phyloP scores from a whole-genome alignment of 257 asterid species.

The Echites panduratus region DNA sequence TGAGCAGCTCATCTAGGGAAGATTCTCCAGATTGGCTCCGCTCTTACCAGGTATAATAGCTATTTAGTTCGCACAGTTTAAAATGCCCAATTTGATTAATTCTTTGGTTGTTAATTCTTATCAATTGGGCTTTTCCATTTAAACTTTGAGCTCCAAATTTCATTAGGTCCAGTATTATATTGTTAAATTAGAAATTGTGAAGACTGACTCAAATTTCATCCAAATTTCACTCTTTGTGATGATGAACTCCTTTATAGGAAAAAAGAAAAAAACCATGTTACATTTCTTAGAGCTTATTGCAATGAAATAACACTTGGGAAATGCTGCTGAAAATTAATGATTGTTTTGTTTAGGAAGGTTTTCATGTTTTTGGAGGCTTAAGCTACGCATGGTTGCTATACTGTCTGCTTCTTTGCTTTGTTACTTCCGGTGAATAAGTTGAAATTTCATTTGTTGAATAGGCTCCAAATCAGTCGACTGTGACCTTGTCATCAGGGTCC shows the following conservation, averaged over 20 bases:
- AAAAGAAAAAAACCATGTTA: not conserved
- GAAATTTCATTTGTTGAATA: constrained; percentile 17
- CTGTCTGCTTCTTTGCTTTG: constrained; percentile 2
- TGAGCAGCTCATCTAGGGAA: constrained; percentile 51
- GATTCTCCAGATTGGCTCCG: constrained; percentile 92
- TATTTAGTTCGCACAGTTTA: not conserved
- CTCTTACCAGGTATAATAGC: constrained; percentile 53
- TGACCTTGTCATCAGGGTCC: constrained; percentile 50
- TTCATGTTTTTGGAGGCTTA: not conserved
- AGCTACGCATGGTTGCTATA: not conserved
- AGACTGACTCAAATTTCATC: not conserved
- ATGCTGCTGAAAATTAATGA: not conserved
- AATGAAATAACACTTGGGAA: not conserved
- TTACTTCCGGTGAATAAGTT: constrained; percentile 11
- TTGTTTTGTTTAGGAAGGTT: not conserved
- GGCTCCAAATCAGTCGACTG: constrained; percentile 43
- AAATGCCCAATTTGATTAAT: not conserved
- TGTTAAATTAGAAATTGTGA: not conserved
- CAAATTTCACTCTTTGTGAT: not conserved
- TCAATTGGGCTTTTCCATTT: not conserved
- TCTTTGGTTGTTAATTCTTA: not conserved
- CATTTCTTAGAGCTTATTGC: not conserved
- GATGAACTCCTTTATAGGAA: not conserved
- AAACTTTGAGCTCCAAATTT: not conserved
- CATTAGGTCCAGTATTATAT: not conserved